Percentiles rank a stretch among this genome's conserved stretches.
phyloP scores from a whole-genome alignment of 257 asterid genomes.

The Eucommia ulmoides region DNA sequence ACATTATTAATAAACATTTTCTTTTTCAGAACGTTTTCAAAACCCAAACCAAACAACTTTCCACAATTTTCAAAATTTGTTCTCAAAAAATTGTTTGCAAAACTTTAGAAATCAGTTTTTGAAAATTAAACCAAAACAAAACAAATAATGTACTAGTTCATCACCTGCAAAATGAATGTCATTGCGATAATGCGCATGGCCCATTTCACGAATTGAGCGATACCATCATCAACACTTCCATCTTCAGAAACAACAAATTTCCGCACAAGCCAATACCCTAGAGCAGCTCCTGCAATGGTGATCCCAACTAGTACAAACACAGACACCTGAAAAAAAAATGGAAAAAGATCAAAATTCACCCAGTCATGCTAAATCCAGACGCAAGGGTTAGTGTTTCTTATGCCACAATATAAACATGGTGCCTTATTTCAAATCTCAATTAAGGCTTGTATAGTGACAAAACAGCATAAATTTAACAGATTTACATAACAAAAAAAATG shows the following conservation, averaged over 20 bases:
- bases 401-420: background rate
- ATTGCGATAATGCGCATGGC: constrained; percentile 62
- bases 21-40: no score
- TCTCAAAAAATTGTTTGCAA: no score
- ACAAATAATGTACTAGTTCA: constrained; percentile 3
- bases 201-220: constrained; percentile 90
- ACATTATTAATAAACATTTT: no score
- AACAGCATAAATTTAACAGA: no score
- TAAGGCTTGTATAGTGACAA: background rate
- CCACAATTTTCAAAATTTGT: no score
- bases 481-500: no score
- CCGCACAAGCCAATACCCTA: constrained; percentile 88
- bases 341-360: background rate
- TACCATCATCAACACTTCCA: constrained; percentile 77
- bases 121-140: background rate
- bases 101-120: background rate
- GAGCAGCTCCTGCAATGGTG: constrained; percentile 80
- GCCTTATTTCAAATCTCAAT: background rate
- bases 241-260: constrained; percentile 71
- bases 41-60: no score
- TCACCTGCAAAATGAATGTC: constrained; percentile 71
- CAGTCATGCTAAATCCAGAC: background rate
- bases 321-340: constrained; percentile 37
- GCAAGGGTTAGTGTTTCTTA: background rate
- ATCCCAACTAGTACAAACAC: constrained; percentile 57